Base-by-base conservation (phyloP, 2,329 filamentous ascomycete genomes). In the Xylaria sp. region DNA sequence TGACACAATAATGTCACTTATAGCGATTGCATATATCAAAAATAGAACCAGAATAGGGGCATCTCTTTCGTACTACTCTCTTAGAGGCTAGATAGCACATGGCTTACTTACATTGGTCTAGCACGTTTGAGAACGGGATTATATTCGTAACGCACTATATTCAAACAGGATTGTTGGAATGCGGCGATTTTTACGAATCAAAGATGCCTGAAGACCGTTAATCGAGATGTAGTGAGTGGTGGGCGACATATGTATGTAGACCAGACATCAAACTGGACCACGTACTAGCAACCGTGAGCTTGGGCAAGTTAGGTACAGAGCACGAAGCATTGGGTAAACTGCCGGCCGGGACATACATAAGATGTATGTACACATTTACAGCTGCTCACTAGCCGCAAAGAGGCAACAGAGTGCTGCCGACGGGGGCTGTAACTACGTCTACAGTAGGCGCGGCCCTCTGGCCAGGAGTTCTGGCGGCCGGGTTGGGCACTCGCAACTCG, bases 41-140 rank as follows among this genome's bases (percentile, higher is more conserved):
- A 59, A 67, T 63, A 63, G 54, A 63, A 59, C 36, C 26, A 40
- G 46, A 59, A 68, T 59, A 63, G 59, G 67, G 58, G 57, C 31
- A 57, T 49, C 33, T 51, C 56, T 51, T 36, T 31, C 15, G 23
- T 6, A 56, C 31, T 31, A 13, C 17, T 42, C 54, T 26, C 40
- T 31, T 38, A 38, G 9, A 11, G 23, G 56, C 23, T 44, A n/a
- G 20, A 49, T 49, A 15, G 46, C 20, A 28, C 48, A 31, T 31
- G 26, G 48, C 28, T 28, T 23, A 7, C 48, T 28, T 51, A 17
- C 17, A 53, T 53, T n/a, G 33, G 15, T n/a, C 48, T 28, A 51
- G 23, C 46, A 48, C 4, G 20, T 6, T 26, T 42, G 15, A 42
- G 40, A n/a, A 42, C n/a, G 17, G 40, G 40, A 10, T 42, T 42